phyloP scores from a whole-genome alignment of 805 yeast species.

The Yamadazyma phyllophila region DNA sequence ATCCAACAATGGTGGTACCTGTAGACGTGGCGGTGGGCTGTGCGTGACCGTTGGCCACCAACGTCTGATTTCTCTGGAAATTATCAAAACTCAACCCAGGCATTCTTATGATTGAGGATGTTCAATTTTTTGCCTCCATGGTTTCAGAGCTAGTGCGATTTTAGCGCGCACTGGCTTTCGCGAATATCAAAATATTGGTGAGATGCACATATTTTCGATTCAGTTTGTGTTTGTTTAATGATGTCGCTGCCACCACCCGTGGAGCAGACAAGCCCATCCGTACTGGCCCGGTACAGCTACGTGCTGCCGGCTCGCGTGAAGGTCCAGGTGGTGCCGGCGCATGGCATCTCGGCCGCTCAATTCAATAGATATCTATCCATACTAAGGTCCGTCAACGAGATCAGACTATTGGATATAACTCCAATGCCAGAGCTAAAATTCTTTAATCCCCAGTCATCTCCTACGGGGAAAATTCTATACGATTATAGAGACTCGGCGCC shows the following conservation, averaged over 20 bases:
- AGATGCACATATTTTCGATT: conserved; percentile 4
- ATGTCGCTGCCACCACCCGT: no score
- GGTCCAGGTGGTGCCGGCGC: conserved; percentile 67
- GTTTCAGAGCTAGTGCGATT: neutral
- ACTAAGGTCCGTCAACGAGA: conserved; percentile 54
- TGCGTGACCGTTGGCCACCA: conserved; percentile 69
- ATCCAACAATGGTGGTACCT: conserved; percentile 99
- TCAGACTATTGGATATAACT: conserved; percentile 72
- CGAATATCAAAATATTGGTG: neutral
- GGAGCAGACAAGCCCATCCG: no score
- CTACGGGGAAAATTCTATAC: conserved; percentile 69
- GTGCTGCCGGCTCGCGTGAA: conserved; percentile 66
- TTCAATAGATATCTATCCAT: conserved; percentile 43
- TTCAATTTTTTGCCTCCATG: conserved; percentile 6
- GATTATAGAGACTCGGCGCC: conserved; percentile 47
- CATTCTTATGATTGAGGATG: conserved; percentile 43
- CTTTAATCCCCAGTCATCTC: conserved; percentile 84
- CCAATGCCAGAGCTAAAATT: conserved; percentile 47
- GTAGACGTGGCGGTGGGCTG: conserved; percentile 92
- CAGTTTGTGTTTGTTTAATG: neutral
- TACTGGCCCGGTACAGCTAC: conserved; percentile 43
- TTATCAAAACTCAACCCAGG: conserved; percentile 92
- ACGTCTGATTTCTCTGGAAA: conserved; percentile 79
- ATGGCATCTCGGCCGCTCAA: conserved; percentile 40
- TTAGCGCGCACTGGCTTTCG: no score